Base-by-base conservation (phyloP, 331 rosid genomes). In the Acacia pycnantha region DNA sequence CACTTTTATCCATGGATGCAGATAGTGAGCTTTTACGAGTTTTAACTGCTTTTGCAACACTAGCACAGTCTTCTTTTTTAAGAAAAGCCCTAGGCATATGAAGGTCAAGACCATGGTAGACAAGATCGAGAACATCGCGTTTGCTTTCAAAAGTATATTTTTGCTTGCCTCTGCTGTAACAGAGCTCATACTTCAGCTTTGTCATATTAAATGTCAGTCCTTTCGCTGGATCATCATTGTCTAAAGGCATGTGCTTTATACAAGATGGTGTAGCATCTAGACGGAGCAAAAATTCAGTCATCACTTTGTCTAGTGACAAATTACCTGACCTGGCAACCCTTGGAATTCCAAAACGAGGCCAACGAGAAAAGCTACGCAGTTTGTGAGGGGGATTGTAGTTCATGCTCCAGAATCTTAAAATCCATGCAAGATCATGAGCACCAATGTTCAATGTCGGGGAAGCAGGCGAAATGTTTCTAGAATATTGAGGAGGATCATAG, bases 371-470 rank as follows among this genome's bases (percentile, higher is more conserved):
- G 67, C 89, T 83, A 61, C 99, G 97, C 82, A 97, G 85, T 92
- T 97, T 97, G 89, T 92, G 97, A 65, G 99, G 99, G 83, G 99
- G 99, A 77, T 73, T 80, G 86, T 87, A 92, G 88, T 90, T 90
- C 95, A 97, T 67, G 80, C 69, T 88, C 94, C 94, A 90, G 82
- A 97, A 94, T 73, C 84, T 92, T 76, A 85, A 54, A 71, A 97
- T 82, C 99, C 98, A 97, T 82, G 99, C 98, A 51, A 97, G 88
- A 91, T 97, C 99, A 86, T 97, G 99, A 84, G 99, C 97, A 47
- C 97, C 97, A 83, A 94, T 82, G 90, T 85, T 94, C 77, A 97
- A 18, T 82, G 92, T 91, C 13, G 99, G 97, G 67, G 91, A 87
- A 83, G 81, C 82, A 68, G 71, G 70, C 69, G 88, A 86, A 77